These are phyloP conservation scores for Fistulina hepatica DNA, from an alignment of 1,284 basidiomycete genomes.

Conservation along the genomic window DNA sequence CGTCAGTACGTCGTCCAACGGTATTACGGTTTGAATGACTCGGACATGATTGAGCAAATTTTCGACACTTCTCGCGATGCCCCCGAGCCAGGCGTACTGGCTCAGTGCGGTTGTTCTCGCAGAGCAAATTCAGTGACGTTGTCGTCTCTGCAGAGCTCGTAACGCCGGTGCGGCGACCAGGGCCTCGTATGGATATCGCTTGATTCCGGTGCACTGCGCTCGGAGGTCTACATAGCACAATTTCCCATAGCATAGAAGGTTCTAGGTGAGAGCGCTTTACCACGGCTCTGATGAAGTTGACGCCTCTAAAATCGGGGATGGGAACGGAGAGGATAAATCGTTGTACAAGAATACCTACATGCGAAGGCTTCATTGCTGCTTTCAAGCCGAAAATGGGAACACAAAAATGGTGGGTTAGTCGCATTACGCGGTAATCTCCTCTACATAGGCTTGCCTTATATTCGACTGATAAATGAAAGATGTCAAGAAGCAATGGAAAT, in stretches of 20 bases:
- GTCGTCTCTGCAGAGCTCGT: constrained; percentile 11
- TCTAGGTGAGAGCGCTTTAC: neutral
- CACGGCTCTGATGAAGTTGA: too few species aligned
- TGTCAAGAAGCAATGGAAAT: too few species aligned
- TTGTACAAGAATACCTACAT: too few species aligned
- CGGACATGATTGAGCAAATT: constrained; percentile 16
- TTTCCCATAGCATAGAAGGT: constrained; percentile 1
- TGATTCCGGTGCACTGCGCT: constrained; percentile 12
- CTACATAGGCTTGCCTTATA: too few species aligned
- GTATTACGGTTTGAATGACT: too few species aligned
- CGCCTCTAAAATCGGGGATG: too few species aligned
- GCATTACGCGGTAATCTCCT: too few species aligned
- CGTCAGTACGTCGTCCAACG: constrained; percentile 34
- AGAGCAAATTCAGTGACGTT: constrained; percentile 16
- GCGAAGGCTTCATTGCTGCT: too few species aligned
- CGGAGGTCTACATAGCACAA: constrained; percentile 11
- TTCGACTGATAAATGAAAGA: too few species aligned
- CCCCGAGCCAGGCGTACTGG: constrained; percentile 13
- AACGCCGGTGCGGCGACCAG: constrained; percentile 11
- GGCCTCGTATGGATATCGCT: constrained; percentile 10
- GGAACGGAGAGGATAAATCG: too few species aligned
- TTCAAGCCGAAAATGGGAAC: too few species aligned
- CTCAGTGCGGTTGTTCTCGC: constrained; percentile 16
- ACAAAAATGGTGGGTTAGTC: too few species aligned
- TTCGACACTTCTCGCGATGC: constrained; percentile 16